Evolutionary conservation across 306 rosid species (phyloP), one percentile per base, ranked within the genome.

Genomic region (Alnus rubra): DNA sequence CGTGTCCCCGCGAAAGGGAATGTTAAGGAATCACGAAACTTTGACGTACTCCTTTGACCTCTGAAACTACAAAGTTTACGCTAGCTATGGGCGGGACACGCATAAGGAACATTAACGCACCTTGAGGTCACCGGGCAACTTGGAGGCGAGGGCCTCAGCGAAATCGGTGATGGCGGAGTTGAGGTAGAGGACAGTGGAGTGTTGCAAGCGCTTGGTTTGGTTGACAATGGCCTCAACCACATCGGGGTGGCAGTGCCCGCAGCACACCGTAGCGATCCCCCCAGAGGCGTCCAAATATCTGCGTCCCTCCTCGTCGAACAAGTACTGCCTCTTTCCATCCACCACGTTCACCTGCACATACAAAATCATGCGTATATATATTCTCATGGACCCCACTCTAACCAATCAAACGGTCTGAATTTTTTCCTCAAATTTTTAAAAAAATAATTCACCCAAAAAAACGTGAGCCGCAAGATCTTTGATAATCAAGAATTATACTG

Each of bases 181-280:
- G 65, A 95, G 94, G 72, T 95, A 95, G 4, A 95, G 90, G 44
- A 91, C 84, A 35, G 99, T 93, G 4, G 99, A 90, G 86, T 95
- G 99, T 52, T 95, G 99, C 37, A 95, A 67, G 45, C 87, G 86
- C 5, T 86, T 88, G 7, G 91, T 87, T 69, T 95, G 99, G 73
- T 83, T 83, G 28, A 93, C 84, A 19, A 95, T 88, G 2, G 99
- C 98, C 11, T 83, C 88, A 7, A 95, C 92, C 76, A 95, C 98
- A 68, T 95, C 98, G 47, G 98, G 98, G 75, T 95, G 99, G 71
- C 98, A 90, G 88, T 95, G 99, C 13, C 99, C 99, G 82, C 99
- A 95, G 6, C 91, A 35, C 90, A 95, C 98, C 65, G 98, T 93
- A 14, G 99, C 99, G 70, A 93, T 95, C 70, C 99, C 99, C 51